Conservation (phyloP, 1,139 yeast genomes). For the Blastobotrys proliferans region DNA sequence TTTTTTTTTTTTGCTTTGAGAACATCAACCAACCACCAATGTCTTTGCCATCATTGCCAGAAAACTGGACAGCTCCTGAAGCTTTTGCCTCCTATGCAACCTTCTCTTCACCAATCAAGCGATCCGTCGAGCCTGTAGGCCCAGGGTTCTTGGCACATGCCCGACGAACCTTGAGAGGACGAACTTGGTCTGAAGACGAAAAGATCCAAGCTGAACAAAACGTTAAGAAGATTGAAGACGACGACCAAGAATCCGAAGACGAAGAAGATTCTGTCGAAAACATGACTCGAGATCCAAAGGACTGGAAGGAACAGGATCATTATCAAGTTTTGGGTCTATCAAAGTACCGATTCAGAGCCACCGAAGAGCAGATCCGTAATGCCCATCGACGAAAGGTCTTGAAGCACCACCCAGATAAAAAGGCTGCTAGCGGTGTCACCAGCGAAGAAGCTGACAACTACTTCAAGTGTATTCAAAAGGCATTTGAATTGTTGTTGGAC, state of each 20-base stretch:
- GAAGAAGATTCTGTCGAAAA: conserved; percentile 68
- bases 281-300: conserved; percentile 89
- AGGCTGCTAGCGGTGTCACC: conserved; percentile 82
- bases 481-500: conserved; percentile 86
- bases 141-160: conserved; percentile 96
- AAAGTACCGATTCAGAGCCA: conserved; percentile 86
- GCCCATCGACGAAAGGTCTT: conserved; percentile 97
- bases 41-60: conserved; percentile 28
- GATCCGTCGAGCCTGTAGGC: conserved; percentile 96
- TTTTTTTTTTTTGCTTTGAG: not conserved
- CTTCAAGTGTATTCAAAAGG: conserved; percentile 96
- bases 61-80: conserved; percentile 31
- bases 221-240: conserved; percentile 67
- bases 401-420: conserved; percentile 98
- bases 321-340: conserved; percentile 94
- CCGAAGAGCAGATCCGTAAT: conserved; percentile 88
- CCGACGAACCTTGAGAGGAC: conserved; percentile 91
- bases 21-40: conserved; percentile 11
- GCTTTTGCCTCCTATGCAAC: conserved; percentile 31
- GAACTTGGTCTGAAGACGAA: conserved; percentile 98
- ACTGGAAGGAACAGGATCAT: conserved; percentile 95
- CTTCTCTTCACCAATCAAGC: conserved; percentile 66
- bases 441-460: conserved; percentile 97
- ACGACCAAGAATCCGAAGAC: conserved; percentile 75
- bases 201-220: conserved; percentile 88